Conservation (phyloP, 2,329 filamentous ascomycete genomes). For the Cladosporium austrohemisphaericum region DNA sequence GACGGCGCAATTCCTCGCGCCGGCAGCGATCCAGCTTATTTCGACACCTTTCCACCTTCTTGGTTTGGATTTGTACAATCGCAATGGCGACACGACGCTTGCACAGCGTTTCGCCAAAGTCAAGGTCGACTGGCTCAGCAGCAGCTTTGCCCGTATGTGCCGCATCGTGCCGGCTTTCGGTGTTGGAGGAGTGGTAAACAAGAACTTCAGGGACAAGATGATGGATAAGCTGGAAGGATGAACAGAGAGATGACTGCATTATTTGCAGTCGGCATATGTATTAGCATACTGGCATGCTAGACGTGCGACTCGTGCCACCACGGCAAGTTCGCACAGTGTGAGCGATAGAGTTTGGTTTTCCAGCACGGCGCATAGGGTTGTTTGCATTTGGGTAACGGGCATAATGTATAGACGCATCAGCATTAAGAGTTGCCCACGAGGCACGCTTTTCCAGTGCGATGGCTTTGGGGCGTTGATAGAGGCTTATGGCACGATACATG, state of each 20-base stretch:
- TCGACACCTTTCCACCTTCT: slow-evolving; percentile 82
- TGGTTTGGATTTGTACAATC: slow-evolving; percentile 82
- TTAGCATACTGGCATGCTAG: not conserved
- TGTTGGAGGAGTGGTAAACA: slow-evolving; percentile 81
- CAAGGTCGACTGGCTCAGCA: slow-evolving; percentile 71
- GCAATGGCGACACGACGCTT: slow-evolving; percentile 49
- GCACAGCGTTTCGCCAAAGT: slow-evolving; percentile 64
- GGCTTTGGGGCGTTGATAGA: no score
- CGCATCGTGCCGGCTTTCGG: slow-evolving; percentile 88
- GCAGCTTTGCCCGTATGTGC: slow-evolving; percentile 70
- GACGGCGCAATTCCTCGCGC: slow-evolving; percentile 74
- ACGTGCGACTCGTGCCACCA: no score
- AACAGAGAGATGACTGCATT: not conserved
- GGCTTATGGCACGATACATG: no score
- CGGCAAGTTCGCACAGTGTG: no score
- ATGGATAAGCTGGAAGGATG: slow-evolving; percentile 58
- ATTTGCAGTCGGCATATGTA: not conserved
- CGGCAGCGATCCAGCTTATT: slow-evolving; percentile 71
- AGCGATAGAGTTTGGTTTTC: not conserved
- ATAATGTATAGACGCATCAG: slow-evolving; percentile 5
- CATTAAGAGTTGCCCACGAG: no score
- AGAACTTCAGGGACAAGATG: slow-evolving; percentile 61
- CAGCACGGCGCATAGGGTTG: no score
- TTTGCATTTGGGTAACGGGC: not conserved
- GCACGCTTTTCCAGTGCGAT: no score